Evolutionary conservation across 1,139 yeast species (phyloP).

Genomic region (Zygosaccharomyces pseudobailii): DNA sequence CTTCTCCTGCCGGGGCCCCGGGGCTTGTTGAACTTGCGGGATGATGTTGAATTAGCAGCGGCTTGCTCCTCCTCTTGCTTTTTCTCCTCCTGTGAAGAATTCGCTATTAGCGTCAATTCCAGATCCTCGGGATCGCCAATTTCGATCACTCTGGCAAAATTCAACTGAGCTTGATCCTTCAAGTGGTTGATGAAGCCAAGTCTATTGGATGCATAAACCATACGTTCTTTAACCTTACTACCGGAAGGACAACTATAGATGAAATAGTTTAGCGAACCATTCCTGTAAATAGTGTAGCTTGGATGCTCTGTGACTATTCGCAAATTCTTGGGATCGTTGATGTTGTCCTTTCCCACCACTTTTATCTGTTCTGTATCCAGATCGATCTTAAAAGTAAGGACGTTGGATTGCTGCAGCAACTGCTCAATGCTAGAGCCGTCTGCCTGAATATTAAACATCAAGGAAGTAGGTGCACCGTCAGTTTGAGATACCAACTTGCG

Average conservation of each 20-base stretch:
- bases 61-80: slow-evolving; percentile 16
- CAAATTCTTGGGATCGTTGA: slow-evolving; percentile 28
- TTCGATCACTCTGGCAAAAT: slow-evolving; percentile 47
- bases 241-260: slow-evolving; percentile 89
- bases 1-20: slow-evolving; percentile 44
- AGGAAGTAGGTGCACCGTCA: slow-evolving; percentile 27
- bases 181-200: slow-evolving; percentile 58
- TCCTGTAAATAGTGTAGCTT: slow-evolving; percentile 54
- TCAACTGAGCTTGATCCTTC: slow-evolving; percentile 34
- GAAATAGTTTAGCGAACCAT: slow-evolving; percentile 38
- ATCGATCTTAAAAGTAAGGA: slow-evolving; percentile 38
- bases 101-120: slow-evolving; percentile 40
- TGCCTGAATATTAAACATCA: slow-evolving; percentile 32
- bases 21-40: slow-evolving; percentile 46
- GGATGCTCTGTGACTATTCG: slow-evolving; percentile 41
- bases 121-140: slow-evolving; percentile 67
- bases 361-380: slow-evolving; percentile 37
- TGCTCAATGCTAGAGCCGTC: slow-evolving; percentile 19
- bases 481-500: slow-evolving; percentile 28
- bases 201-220: slow-evolving; percentile 86
- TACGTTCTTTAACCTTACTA: slow-evolving; percentile 82
- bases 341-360: slow-evolving; percentile 22
- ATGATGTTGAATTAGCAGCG: slow-evolving; percentile 16
- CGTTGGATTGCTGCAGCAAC: slow-evolving; percentile 24
- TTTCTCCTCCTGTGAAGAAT: slow-evolving; percentile 16